Conservation (phyloP, 139 green algal genomes). For the Ettlia oleoabundans region DNA sequence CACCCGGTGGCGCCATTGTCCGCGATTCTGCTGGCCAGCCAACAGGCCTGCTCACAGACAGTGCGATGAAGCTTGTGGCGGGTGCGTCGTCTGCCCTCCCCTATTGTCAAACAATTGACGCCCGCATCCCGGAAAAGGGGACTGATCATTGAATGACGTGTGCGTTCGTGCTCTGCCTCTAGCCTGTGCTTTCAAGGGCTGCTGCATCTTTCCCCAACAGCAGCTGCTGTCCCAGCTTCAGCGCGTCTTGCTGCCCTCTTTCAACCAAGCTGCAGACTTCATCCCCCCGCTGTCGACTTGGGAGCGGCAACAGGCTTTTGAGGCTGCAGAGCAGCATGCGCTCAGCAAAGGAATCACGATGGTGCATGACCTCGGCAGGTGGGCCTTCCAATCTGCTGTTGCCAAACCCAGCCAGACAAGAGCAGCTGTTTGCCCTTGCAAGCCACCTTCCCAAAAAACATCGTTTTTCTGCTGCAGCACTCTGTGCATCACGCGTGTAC, state of each 20-base stretch:
- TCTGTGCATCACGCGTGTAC: too few relatives aligned
- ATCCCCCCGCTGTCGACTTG: constrained; percentile 30
- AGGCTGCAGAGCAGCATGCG: constrained; percentile 26
- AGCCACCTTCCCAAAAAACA: too few relatives aligned
- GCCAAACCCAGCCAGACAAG: too few relatives aligned
- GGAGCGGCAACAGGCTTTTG: constrained; percentile 14
- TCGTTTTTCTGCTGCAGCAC: too few relatives aligned
- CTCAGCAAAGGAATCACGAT: constrained; percentile 67
- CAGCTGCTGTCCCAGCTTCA: too few relatives aligned
- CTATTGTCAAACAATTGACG: too few relatives aligned
- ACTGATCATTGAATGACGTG: neutral
- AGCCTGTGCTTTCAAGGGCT: neutral
- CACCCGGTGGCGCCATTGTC: constrained; percentile 43
- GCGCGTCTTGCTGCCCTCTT: too few relatives aligned
- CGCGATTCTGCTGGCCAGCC: constrained; percentile 29
- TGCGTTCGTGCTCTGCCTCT: neutral
- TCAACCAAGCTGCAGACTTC: neutral
- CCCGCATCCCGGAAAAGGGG: too few relatives aligned
- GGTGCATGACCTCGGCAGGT: constrained; percentile 76
- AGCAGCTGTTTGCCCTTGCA: too few relatives aligned
- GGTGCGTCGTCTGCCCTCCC: neutral
- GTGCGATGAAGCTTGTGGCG: constrained; percentile 28
- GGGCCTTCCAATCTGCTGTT: too few relatives aligned
- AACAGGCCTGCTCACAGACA: constrained; percentile 56
- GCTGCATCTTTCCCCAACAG: too few relatives aligned